phyloP scores from a whole-genome alignment of 169 alveolate species.

The Plasmodium falciparum region DNA sequence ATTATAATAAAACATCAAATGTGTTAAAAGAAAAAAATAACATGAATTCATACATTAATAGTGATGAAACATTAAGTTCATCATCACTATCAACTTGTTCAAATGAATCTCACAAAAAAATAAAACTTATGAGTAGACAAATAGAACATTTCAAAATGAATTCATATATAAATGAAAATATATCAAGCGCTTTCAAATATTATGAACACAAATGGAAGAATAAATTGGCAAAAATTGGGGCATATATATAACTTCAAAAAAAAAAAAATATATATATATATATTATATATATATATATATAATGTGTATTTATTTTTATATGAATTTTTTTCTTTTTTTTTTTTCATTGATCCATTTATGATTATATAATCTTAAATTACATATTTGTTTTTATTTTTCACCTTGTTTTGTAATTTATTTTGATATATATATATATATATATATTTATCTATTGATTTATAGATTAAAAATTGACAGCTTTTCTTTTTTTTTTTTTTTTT shows the following conservation, averaged over 20 bases:
- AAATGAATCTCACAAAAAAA: neutral
- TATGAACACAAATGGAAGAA: conserved; percentile 55
- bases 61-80: neutral
- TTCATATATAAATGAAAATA: conserved; percentile 41
- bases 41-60: neutral
- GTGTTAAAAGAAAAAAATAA: neutral
- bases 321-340: neutral
- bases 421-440: too few relatives aligned
- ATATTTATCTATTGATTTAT: too few relatives aligned
- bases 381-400: too few relatives aligned
- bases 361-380: too few relatives aligned
- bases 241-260: neutral
- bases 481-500: too few relatives aligned
- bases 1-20: neutral
- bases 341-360: neutral
- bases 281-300: neutral
- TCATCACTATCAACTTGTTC: conserved; percentile 7
- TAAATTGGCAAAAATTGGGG: conserved; percentile 28
- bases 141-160: conserved; percentile 5
- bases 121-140: neutral
- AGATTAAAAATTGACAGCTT: too few relatives aligned
- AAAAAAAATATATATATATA: neutral
- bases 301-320: neutral
- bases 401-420: too few relatives aligned
- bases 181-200: conserved; percentile 54